phyloP scores from a whole-genome alignment of 441 rosid genomes.

The Adansonia rubrostipa region DNA sequence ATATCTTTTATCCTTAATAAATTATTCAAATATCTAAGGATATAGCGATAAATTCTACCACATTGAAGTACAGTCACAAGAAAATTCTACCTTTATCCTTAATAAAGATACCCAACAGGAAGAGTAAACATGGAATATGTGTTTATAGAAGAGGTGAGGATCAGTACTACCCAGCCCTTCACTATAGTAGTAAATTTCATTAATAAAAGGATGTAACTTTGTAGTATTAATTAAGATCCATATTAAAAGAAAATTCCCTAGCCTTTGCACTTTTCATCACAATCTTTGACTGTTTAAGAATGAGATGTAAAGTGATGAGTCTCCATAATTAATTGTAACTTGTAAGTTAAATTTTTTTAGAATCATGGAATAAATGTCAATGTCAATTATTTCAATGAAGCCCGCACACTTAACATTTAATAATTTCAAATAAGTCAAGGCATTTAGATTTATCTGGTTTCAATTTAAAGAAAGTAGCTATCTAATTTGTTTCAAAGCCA shows the following conservation, averaged over 20 bases:
- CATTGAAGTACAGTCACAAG: no score
- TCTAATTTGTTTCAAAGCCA: not conserved
- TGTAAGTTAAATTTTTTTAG: not conserved
- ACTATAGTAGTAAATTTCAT: no score
- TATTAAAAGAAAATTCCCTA: no score
- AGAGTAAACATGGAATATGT: not conserved
- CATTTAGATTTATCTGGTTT: no score
- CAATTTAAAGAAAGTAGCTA: not conserved
- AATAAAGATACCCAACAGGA: not conserved
- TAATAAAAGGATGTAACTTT: not conserved
- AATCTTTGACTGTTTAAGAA: not conserved
- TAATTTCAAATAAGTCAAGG: no score
- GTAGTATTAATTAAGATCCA: not conserved
- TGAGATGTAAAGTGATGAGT: not conserved
- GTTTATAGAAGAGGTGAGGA: not conserved
- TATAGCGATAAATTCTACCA: no score
- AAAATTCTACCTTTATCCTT: no score
- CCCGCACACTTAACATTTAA: not conserved
- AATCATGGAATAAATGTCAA: not conserved
- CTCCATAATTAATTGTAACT: not conserved
- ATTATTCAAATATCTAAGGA: no score
- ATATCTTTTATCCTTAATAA: not conserved
- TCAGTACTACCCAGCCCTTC: not conserved
- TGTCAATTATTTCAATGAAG: not conserved
- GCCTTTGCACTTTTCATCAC: not conserved